Percentiles rank a stretch among this genome's conserved stretches.
phyloP scores from a whole-genome alignment of 768 basidiomycete genomes.

The Podaxis mareebaensis region DNA sequence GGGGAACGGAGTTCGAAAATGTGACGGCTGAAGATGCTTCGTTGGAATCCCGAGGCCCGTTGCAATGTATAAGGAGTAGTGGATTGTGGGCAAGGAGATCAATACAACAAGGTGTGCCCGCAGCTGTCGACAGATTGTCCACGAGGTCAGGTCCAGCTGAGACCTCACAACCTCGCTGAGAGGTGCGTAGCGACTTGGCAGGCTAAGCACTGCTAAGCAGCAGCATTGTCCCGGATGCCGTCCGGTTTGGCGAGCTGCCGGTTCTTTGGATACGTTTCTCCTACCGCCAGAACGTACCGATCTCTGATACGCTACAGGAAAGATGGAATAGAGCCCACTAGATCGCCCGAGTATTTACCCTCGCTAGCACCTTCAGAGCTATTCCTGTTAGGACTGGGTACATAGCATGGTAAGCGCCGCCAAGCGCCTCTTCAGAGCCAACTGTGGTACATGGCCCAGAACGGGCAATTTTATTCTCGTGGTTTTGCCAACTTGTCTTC shows the following conservation, averaged over 20 bases:
- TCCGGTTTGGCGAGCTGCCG: neutral
- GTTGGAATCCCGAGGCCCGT: slow-evolving; percentile 27
- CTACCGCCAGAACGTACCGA: slow-evolving; percentile 29
- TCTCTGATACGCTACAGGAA: slow-evolving; percentile 41
- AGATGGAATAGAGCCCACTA: slow-evolving; percentile 61
- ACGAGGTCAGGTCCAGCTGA: neutral
- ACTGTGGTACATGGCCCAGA: slow-evolving; percentile 42
- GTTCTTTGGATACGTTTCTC: slow-evolving; percentile 17
- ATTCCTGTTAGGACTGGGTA: slow-evolving; percentile 76
- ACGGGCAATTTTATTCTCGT: slow-evolving; percentile 60
- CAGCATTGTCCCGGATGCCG: neutral
- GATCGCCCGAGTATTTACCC: slow-evolving; percentile 41
- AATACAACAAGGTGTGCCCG: neutral
- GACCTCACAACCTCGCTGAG: slow-evolving; percentile 7
- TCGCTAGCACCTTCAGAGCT: slow-evolving; percentile 46
- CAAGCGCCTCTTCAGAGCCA: slow-evolving; percentile 42
- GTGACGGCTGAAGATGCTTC: slow-evolving; percentile 23
- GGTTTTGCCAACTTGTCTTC: slow-evolving; percentile 45
- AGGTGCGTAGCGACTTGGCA: neutral
- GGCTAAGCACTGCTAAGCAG: neutral
- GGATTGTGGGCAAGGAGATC: slow-evolving; percentile 13
- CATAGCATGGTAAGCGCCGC: slow-evolving; percentile 54
- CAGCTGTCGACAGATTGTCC: slow-evolving; percentile 14
- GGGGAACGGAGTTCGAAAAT: slow-evolving; percentile 28
- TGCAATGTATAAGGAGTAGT: slow-evolving; percentile 25